Percentiles rank a stretch among this genome's conserved stretches.
Conservation (phyloP, 2,329 filamentous ascomycete genomes). For the Magnaporthales sp. region DNA sequence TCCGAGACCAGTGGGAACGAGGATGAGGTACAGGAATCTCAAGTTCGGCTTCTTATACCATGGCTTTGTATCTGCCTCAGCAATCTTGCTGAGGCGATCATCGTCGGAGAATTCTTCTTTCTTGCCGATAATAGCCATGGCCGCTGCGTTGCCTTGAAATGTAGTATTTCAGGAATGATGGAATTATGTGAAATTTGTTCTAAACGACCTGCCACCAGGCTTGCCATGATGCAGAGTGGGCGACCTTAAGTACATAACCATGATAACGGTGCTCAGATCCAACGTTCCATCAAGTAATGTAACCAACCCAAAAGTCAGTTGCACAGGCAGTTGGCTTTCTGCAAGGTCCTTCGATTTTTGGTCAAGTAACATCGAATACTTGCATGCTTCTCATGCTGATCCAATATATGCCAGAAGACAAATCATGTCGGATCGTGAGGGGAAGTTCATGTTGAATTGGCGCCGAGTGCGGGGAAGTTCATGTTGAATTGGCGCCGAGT, state of each 20-base stretch:
- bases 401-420: too few species aligned
- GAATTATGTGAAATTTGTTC: background rate
- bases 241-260: background rate
- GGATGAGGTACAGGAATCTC: conserved; percentile 27
- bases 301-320: background rate
- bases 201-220: background rate
- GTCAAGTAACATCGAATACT: background rate
- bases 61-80: conserved; percentile 22
- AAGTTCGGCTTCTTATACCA: conserved; percentile 33
- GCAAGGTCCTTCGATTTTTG: background rate
- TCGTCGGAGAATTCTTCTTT: background rate
- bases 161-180: background rate
- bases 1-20: conserved; percentile 29
- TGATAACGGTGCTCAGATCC: background rate
- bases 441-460: background rate
- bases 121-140: conserved; percentile 1
- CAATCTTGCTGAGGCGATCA: conserved; percentile 15
- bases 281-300: background rate
- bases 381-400: background rate
- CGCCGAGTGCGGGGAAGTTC: background rate
- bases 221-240: background rate
- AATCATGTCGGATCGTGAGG: background rate
- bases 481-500: background rate
- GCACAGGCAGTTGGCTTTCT: background rate
- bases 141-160: background rate